Evolutionary conservation across 257 asterid species (phyloP), one percentile per base, ranked within the genome.

Genomic region (Osmanthus fragrans): DNA sequence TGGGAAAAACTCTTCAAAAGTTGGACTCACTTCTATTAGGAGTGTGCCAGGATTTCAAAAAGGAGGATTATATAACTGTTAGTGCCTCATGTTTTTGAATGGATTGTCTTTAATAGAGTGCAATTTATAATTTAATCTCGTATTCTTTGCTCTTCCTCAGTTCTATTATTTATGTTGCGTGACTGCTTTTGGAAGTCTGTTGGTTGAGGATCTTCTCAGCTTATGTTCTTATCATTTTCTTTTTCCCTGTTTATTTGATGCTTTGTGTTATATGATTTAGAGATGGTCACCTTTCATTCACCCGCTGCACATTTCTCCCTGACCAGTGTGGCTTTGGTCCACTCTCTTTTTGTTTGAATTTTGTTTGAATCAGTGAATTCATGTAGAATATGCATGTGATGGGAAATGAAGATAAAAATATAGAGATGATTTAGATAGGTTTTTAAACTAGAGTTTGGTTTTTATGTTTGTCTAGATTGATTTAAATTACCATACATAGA

Each of bases 1-100:
- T 96, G 85, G 98, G 97, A 80, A 90, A 88, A 87, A 92, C 99
- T 84, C 97, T 96, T 78, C 98, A 93, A 82, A 93, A 89, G 92
- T 83, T 96, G 88, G 99, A 96, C 87, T 92, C 96, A 60, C 93
- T 93, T 84, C 87, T 93, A 64, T 77, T 93, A 83, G 93, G 89
- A 79, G 96, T 96, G 81, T 96, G 98, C 87, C 92, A 85, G 87
- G 92, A 90, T 85, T 96, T 96, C 93, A 90, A 89, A 82, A 94
- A 89, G 85, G 95, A 90, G 83, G 88, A 84, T 76, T 96, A 91
- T 85, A 84, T 93, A 79, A 89, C 97, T 77, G 99, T 96, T 73
- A 90, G 99, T 90, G 74, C 76, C 76, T 45, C 3, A 79, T 68
- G 78, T 72, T 82, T 81, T 77, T 84, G 42, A 73, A 72, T 75